Evolutionary conservation across 1,284 basidiomycete species (phyloP).

Genomic region (Ceratobasidium sp.): DNA sequence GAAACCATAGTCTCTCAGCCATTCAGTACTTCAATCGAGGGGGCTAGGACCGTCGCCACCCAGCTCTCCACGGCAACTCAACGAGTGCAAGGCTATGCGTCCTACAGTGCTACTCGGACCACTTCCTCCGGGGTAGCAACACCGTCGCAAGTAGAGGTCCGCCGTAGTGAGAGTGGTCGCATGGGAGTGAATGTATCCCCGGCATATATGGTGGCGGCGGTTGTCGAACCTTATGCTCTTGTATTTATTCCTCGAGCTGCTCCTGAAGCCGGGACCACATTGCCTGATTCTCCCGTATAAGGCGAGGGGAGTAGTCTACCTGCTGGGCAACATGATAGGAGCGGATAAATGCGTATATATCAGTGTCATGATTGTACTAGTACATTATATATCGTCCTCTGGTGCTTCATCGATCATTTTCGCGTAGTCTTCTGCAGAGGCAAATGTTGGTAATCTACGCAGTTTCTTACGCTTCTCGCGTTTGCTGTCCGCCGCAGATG

Average conservation of each 20-base stretch:
- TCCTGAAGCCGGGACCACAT: background rate
- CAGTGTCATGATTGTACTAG: background rate
- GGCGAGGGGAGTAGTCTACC: too few species aligned
- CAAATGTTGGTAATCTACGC: constrained; percentile 81
- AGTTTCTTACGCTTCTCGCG: constrained; percentile 68
- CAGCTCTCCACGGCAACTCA: background rate
- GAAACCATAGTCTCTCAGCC: too few species aligned
- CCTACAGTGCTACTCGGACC: background rate
- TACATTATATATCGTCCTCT: constrained; percentile 67
- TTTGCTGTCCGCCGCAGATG: constrained; percentile 54
- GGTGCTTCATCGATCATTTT: constrained; percentile 83
- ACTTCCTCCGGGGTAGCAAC: background rate
- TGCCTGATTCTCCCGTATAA: background rate
- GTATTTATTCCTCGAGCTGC: constrained; percentile 12
- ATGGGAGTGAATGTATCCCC: background rate
- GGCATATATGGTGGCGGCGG: background rate
- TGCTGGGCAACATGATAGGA: too few species aligned
- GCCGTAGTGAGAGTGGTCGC: background rate
- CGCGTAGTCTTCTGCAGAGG: constrained; percentile 93
- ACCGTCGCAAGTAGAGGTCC: background rate
- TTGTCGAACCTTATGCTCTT: constrained; percentile 28
- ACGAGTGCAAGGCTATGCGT: background rate
- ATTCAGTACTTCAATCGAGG: too few species aligned
- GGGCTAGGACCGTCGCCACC: too few species aligned
- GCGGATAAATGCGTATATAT: background rate